Base-by-base conservation (phyloP, 306 rosid genomes). In the Canavalia gladiata region DNA sequence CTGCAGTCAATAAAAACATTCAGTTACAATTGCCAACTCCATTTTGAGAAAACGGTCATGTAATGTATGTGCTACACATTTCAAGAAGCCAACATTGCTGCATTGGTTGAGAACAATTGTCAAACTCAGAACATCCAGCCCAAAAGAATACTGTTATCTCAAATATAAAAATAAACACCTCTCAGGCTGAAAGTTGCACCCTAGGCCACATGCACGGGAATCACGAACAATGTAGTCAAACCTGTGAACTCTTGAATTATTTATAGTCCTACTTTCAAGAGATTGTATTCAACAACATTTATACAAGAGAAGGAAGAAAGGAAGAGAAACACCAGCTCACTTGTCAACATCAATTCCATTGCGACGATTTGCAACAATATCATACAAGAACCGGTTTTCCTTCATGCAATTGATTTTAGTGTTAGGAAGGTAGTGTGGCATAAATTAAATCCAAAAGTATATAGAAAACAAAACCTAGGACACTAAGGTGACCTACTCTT, bases 291-390 rank as follows among this genome's bases (percentile, higher is more conserved):
- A 77, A 65, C 67, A n/a, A 54, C 8, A 69, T 58, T 28, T 51
- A 42, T 33, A 79, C 52, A 37, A 35, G 8, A 34, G 51, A 35
- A 49, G 42, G 9, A 68, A 80, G 11, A 66, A 72, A 25, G 80
- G 29, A 11, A 79, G 63, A 67, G 42, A 69, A 80, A 55, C 50
- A 50, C 46, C 7, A 46, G 39, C 89, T 83, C 81, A 94, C 98
- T 94, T 94, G 88, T 94, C 98, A 74, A 94, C 97, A 88, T 94
- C 98, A 68, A 94, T 86, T 84, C 97, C 98, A 86, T 88, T 94
- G 78, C 97, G 93, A 62, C 97, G 97, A 84, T 94, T 94, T 86
- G 98, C 98, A 83, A 94, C 98, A 75, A 94, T 92, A 70, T 94
- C 97, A 87, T 90, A 94, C 81, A 94, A 84, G 88, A 94, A 92